Percentiles rank a stretch among this genome's conserved stretches.
Evolutionary conservation across 108 stramenopile genomes (phyloP).

Genomic region (Nannochloropsis salina): DNA sequence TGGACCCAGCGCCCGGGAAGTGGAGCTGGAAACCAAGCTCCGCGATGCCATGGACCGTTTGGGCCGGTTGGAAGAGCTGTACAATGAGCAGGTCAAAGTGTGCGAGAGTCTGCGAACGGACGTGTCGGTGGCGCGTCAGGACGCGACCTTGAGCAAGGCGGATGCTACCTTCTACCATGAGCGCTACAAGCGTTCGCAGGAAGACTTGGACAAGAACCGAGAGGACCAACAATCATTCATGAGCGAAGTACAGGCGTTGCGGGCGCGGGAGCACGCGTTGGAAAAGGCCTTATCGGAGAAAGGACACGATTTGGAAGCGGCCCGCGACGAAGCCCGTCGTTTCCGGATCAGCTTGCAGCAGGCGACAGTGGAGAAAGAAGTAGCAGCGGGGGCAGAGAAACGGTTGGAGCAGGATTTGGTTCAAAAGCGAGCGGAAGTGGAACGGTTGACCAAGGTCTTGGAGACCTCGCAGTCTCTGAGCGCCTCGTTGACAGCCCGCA

Average conservation of each 20-base stretch:
- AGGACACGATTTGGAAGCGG: not conserved
- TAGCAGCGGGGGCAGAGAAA: not conserved
- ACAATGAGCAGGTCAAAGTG: not conserved
- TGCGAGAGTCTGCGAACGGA: not conserved
- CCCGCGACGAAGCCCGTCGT: not conserved
- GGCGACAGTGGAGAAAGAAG: not conserved
- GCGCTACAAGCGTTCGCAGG: not conserved
- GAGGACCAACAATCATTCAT: not conserved
- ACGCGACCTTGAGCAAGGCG: not conserved
- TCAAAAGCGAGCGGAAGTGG: not conserved
- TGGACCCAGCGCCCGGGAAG: not conserved
- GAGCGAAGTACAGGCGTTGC: not conserved
- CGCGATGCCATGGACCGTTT: not conserved
- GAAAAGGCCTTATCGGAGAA: not conserved
- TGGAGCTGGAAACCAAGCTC: not conserved
- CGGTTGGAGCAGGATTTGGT: conserved; percentile 5
- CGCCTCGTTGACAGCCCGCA: not conserved
- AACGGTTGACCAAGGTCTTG: conserved; percentile 1
- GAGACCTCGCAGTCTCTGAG: not conserved
- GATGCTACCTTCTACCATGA: not conserved
- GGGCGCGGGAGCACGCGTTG: not conserved
- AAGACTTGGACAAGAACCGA: not conserved
- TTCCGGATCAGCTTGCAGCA: not conserved
- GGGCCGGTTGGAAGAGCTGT: not conserved
- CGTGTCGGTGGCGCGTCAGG: not conserved